Percentiles rank a stretch among this genome's conserved stretches.
Conservation (phyloP, 257 asterid genomes). For the Scutellaria baicalensis region DNA sequence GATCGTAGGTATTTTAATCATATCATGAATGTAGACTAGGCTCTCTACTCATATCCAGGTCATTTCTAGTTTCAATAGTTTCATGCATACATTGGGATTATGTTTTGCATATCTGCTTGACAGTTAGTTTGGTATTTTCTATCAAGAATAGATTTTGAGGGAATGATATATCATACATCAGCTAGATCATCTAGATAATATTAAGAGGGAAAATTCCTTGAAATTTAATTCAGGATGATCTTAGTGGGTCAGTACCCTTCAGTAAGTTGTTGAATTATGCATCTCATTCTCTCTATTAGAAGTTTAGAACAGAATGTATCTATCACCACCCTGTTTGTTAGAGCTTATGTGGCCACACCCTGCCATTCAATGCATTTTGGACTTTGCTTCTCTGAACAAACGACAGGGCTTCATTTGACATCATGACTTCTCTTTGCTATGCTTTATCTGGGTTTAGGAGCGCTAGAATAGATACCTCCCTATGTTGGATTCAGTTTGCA, state of each 20-base stretch:
- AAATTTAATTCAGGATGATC: background rate
- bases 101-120: background rate
- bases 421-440: background rate
- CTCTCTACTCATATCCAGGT: background rate
- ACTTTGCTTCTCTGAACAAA: background rate
- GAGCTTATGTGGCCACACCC: background rate
- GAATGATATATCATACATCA: background rate
- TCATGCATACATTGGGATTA: background rate
- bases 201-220: background rate
- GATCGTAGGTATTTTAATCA: background rate
- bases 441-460: background rate
- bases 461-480: background rate
- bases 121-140: background rate
- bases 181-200: background rate
- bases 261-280: background rate
- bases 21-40: background rate
- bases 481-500: background rate
- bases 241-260: background rate
- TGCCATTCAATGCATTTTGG: background rate
- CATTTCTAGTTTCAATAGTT: background rate
- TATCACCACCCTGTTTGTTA: background rate
- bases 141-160: background rate
- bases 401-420: background rate
- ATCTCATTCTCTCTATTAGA: background rate
- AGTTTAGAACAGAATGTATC: too few species aligned